Percentiles rank a stretch among this genome's conserved stretches.
These are phyloP conservation scores for Mytilinidion resinicola DNA, from an alignment of 495 filamentous ascomycete genomes.

Conservation along the genomic window DNA sequence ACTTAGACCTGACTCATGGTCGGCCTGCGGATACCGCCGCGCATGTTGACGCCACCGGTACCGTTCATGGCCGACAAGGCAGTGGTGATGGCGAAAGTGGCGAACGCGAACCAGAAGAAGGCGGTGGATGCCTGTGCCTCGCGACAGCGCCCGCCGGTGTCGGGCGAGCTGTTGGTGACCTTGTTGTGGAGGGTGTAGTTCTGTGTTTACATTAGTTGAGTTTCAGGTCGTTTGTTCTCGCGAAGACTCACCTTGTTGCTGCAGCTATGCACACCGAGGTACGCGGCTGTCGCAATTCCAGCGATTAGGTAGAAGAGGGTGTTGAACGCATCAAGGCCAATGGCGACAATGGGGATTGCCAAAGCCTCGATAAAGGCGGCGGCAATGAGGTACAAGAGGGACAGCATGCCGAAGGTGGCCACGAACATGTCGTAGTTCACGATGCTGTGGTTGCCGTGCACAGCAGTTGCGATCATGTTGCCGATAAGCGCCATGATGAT, in stretches of 20 bases:
- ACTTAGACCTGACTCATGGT: slow-evolving; percentile 61
- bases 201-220: slow-evolving; percentile 35
- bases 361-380: slow-evolving; percentile 46
- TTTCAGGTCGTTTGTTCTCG: neutral
- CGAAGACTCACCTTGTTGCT: slow-evolving; percentile 49
- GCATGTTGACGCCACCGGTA: slow-evolving; percentile 39
- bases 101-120: slow-evolving; percentile 70
- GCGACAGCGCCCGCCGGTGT: slow-evolving; percentile 54
- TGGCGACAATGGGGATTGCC: slow-evolving; percentile 48
- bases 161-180: slow-evolving; percentile 52
- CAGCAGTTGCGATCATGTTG: slow-evolving; percentile 57
- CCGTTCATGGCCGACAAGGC: slow-evolving; percentile 47
- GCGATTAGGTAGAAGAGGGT: slow-evolving; percentile 59
- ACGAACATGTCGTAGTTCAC: slow-evolving; percentile 65
- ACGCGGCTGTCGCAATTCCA: slow-evolving; percentile 59
- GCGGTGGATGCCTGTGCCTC: slow-evolving; percentile 62
- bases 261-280: slow-evolving; percentile 55
- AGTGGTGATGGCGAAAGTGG: slow-evolving; percentile 49
- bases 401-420: slow-evolving; percentile 58
- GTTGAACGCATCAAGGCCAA: slow-evolving; percentile 55
- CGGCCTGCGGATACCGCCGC: slow-evolving; percentile 44
- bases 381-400: slow-evolving; percentile 55
- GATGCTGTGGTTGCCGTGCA: slow-evolving; percentile 49
- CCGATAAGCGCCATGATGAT: slow-evolving; percentile 61
- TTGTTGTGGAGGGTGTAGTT: slow-evolving; percentile 50